Evolutionary conservation across 2,329 filamentous ascomycete genomes (phyloP), one percentile per base, ranked within the genome.

Genomic region (Arthroderma sp.): DNA sequence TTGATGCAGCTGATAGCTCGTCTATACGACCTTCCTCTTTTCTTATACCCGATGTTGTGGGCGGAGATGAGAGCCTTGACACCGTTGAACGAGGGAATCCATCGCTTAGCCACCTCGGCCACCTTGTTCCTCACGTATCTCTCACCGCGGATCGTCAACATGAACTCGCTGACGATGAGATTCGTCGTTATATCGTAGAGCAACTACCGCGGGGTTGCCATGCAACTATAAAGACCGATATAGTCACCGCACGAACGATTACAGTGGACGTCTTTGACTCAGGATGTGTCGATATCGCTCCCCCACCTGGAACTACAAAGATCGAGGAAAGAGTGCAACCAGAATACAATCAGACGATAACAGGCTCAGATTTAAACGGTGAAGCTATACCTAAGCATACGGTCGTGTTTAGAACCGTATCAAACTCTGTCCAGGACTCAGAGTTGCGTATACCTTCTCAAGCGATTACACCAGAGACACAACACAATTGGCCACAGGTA

Each of bases 21-120:
- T 47, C 76, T 81, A 53, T 81, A 74, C 66, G 77, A 72, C 61
- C 79, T 79, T 61, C 83, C 81, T 77, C 76, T 8, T 76, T 76
- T 55, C 63, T 74, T 53, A 68, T 69, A 47, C 68, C 72, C 4
- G 67, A 68, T 3, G 66, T 61, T 2, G 25, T 52, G 2, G 58
- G 65, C 11, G 66, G 68, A 9, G 68, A 75, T 44, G 69, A 70
- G 23, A 56, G 60, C 3, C 73, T 76, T 53, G 69, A 71, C 60
- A 70, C 71, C 8, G 61, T 75, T 17, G 71, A 71, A 60, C 65
- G 72, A 57, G 68, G 68, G 6, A 56, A 62, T 21, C 65, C 63
- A 54, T 58, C 61, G 9, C 53, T 61, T 31, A 67, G 69, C 57
- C 35, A 60, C 19, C 28, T 68, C 4, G 60, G 64, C 9, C 47